Evolutionary conservation across 495 filamentous ascomycete species (phyloP), one percentile per base, ranked within the genome.

Genomic region (Neurospora sp.): DNA sequence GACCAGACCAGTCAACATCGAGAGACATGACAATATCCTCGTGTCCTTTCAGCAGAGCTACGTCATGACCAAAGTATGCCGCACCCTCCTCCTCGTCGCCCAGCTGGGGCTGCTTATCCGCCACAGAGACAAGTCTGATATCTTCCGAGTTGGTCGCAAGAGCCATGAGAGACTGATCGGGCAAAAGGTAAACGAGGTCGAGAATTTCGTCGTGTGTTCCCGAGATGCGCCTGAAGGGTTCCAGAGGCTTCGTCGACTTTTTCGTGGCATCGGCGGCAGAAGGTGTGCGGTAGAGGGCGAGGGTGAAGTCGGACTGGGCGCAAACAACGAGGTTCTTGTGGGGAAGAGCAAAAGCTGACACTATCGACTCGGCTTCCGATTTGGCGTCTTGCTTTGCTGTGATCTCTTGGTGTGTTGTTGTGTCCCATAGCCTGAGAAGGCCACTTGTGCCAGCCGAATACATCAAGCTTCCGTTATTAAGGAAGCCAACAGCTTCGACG

Each of bases 161-260:
- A 37, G 96, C 96, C 76, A 99, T 86, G 71, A 94, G 85, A 27
- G 92, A 94, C 69, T 89, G 88, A 72, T 94, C 90, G 12, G 89
- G 88, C 2, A 94, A 90, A 72, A 97, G 87, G 78, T 94, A 97
- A 35, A 90, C 91, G 31, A 98, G 82, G 76, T 98, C 96, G 76
- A 98, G 96, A 72, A 98, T 94, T 79, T 98, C 96, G 78, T 98
- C 96, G 80, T 98, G 94, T 41, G 96, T 97, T 31, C 96, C 96
- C 23, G 95, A 97, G 75, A 98, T 95, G 20, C 92, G 88, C 72
- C 92, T 89, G 71, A 91, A 81, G 0, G 84, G 84, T 70, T 85
- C 80, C 69, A 79, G 76, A 27, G 86, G 76, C 71, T 76, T 54
- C 20, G 77, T 77, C 39, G 79, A 40, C 72, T 76, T 72, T 31